Base-by-base conservation (phyloP, 2,329 filamentous ascomycete species). In the Sporothrix brasiliensis region DNA sequence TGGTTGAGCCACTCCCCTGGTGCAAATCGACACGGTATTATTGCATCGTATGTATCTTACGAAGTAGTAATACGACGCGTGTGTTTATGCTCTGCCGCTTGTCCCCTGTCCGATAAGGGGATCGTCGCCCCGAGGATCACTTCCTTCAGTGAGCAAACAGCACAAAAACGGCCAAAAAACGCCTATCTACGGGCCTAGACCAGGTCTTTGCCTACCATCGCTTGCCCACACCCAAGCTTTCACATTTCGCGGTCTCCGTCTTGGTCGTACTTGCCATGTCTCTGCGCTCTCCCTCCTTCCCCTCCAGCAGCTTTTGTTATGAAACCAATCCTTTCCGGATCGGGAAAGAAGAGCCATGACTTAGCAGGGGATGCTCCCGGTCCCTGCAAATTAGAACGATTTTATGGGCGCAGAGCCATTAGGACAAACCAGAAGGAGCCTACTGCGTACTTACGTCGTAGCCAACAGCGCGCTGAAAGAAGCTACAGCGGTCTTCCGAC, bases 241-340 rank as follows among this genome's bases (percentile, higher is more conserved):
- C 41, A 34, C 61, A 65, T 65, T 50, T 65, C 61, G 60, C 60
- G 6, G 41, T 49, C 41, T 30, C 9, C 24, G 21, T 50, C 16
- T 14, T 41, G 39, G 44, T 50, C 27, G 47, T 5, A n/a, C 39
- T 47, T 63, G 39, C 58, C 39, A 2, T 50, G 58, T 34, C 7
- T 39, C 19, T 24, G 13, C 13, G 9, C 41, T 49, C 27, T 14
- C 34, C 16, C 19, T 66, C 47, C 44, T 50, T 16, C 65, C 34
- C 50, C 30, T 44, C 47, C 16, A 54, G 21, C 65, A 54, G 30
- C 39, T 47, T 4, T 6, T 63, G 9, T 47, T 63, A n/a, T 69
- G 68, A 69, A 69, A 69, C 68, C 16, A 30, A 56, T 41, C 60
- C 39, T 50, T 66, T 65, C 68, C 68, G 19, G 21, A 54, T 56